phyloP scores from a whole-genome alignment of 1,284 basidiomycete species.

The Albatrellus sp. region DNA sequence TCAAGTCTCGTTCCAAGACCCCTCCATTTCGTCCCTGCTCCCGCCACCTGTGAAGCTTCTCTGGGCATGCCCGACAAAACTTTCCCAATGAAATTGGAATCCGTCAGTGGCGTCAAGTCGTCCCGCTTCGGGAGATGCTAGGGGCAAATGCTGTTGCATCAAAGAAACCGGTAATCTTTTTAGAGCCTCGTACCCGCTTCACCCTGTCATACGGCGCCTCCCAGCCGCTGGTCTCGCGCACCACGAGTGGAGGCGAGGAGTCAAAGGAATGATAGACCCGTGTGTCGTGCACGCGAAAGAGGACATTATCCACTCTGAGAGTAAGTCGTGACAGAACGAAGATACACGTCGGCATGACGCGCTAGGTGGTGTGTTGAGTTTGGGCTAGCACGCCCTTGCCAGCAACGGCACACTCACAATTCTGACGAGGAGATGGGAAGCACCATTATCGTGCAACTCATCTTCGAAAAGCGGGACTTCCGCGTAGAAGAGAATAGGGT shows the following conservation, averaged over 20 bases:
- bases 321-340: constrained; percentile 89
- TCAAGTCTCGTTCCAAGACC: constrained; percentile 47
- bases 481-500: constrained; percentile 91
- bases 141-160: background rate
- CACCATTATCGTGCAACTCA: constrained; percentile 90
- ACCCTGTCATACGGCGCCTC: constrained; percentile 81
- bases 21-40: constrained; percentile 69
- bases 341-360: constrained; percentile 95
- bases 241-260: constrained; percentile 45
- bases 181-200: constrained; percentile 42
- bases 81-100: constrained; percentile 78
- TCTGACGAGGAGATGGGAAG: constrained; percentile 69
- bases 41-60: constrained; percentile 42
- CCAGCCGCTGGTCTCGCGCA: constrained; percentile 82
- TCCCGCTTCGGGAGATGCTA: constrained; percentile 70
- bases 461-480: constrained; percentile 90
- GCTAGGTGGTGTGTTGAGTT: constrained; percentile 31
- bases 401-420: constrained; percentile 50
- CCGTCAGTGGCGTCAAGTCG: constrained; percentile 85
- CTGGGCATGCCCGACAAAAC: constrained; percentile 56
- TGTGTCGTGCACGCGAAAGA: constrained; percentile 88
- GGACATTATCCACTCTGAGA: constrained; percentile 90
- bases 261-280: constrained; percentile 81
- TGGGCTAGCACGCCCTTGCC: background rate
- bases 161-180: background rate